Evolutionary conservation across 768 basidiomycete genomes (phyloP).

Genomic region (Rhizopogon vulgaris): DNA sequence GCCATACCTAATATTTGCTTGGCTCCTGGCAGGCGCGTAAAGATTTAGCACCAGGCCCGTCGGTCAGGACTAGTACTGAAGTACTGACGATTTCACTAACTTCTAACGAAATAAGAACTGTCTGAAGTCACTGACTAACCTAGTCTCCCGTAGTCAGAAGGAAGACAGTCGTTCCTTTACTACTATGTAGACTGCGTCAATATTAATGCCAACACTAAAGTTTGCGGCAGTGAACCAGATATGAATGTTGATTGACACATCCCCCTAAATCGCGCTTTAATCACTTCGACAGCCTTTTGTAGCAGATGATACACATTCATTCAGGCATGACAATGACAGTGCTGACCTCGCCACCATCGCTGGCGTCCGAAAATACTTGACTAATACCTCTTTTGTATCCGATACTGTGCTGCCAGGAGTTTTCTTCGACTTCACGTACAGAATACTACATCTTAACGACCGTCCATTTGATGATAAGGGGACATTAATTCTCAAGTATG

Average conservation of each 20-base stretch:
- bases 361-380: slow-evolving; percentile 38
- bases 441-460: slow-evolving; percentile 39
- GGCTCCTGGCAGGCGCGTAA: neutral
- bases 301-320: neutral
- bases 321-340: slow-evolving; percentile 11
- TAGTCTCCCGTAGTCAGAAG: no score
- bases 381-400: slow-evolving; percentile 41
- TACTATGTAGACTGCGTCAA: no score
- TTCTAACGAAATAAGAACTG: no score
- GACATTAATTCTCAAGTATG: slow-evolving; percentile 57
- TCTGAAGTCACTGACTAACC: no score
- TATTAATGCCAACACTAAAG: neutral
- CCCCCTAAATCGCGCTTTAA: no score
- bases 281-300: no score
- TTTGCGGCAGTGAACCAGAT: no score
- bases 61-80: no score
- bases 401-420: slow-evolving; percentile 46
- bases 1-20: neutral
- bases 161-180: no score
- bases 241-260: no score
- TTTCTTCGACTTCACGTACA: slow-evolving; percentile 49
- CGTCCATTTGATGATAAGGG: slow-evolving; percentile 34
- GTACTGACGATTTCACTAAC: no score
- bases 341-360: slow-evolving; percentile 23
- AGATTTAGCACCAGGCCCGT: no score